Evolutionary conservation across 768 basidiomycete species (phyloP).

Genomic region (Tylopilus sp.): DNA sequence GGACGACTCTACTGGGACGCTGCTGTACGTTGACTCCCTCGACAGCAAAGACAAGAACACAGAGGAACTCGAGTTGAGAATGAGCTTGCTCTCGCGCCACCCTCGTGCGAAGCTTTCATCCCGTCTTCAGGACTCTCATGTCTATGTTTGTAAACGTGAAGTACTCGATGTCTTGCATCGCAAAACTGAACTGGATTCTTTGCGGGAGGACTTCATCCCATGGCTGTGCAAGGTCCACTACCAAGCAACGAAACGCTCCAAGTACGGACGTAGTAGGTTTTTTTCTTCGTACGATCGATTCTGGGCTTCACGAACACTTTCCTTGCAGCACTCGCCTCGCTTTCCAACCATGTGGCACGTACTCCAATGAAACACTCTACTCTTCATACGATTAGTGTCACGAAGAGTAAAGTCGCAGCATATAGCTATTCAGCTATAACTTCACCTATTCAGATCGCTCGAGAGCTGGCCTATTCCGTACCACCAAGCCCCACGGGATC

Average conservation of each 20-base stretch:
- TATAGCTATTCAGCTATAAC: conserved; percentile 8
- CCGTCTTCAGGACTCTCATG: conserved; percentile 78
- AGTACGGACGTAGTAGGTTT: conserved; percentile 52
- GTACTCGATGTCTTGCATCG: conserved; percentile 69
- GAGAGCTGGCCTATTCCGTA: conserved; percentile 35
- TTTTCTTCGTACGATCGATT: background rate
- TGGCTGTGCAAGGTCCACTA: conserved; percentile 90
- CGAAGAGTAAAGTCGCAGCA: conserved; percentile 14
- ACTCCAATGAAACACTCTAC: conserved; percentile 55
- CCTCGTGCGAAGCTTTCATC: conserved; percentile 68
- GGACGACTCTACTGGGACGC: conserved; percentile 61
- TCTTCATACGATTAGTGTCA: conserved; percentile 28
- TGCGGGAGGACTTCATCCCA: conserved; percentile 87
- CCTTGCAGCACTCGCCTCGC: conserved; percentile 43
- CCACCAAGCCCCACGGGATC: conserved; percentile 44
- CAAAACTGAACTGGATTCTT: conserved; percentile 71
- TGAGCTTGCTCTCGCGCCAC: conserved; percentile 76
- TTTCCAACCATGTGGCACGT: conserved; percentile 44
- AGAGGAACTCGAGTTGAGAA: conserved; percentile 71
- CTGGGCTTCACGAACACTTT: background rate
- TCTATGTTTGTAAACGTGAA: conserved; percentile 79
- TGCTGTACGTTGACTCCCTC: conserved; percentile 70
- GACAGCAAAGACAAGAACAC: conserved; percentile 64
- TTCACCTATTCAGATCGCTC: conserved; percentile 23
- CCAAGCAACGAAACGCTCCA: conserved; percentile 53